These are phyloP conservation scores for Pseudopyrenochaeta lycopersici DNA, from an alignment of 2,329 filamentous ascomycete species.

Conservation along the genomic window DNA sequence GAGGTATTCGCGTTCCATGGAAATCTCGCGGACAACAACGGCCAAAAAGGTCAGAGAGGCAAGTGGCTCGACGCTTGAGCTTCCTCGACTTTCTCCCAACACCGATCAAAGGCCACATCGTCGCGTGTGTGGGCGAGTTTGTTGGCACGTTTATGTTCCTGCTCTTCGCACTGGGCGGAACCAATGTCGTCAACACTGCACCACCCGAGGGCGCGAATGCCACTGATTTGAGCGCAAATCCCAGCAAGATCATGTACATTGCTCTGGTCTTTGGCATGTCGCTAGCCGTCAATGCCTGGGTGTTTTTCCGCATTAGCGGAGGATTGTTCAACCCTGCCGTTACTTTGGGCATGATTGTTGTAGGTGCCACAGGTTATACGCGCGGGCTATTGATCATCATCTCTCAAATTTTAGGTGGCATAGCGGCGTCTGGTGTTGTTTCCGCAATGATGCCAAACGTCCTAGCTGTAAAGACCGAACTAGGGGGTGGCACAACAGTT, in stretches of 20 bases:
- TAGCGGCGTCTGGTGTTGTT: conserved; percentile 54
- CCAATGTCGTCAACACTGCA: conserved; percentile 48
- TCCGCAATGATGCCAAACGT: conserved; percentile 54
- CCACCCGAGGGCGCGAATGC: conserved; percentile 31
- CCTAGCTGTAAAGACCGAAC: conserved; percentile 54
- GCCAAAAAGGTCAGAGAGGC: conserved; percentile 3
- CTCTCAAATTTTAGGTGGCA: conserved; percentile 51
- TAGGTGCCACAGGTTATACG: neutral
- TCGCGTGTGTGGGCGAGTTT: conserved; percentile 48
- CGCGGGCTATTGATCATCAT: conserved; percentile 48
- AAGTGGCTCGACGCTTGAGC: conserved; percentile 6
- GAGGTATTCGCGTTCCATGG: conserved; percentile 13
- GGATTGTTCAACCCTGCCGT: conserved; percentile 53
- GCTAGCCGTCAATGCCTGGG: conserved; percentile 52
- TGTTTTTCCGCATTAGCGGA: conserved; percentile 51
- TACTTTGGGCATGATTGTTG: conserved; percentile 13
- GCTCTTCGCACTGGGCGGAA: conserved; percentile 52
- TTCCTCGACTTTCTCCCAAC: conserved; percentile 13
- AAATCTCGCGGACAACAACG: conserved; percentile 6
- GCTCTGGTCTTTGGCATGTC: conserved; percentile 49
- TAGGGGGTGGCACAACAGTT: conserved; percentile 52
- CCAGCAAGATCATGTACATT: conserved; percentile 47
- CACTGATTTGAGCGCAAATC: conserved; percentile 34
- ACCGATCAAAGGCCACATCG: conserved; percentile 22
- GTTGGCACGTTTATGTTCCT: conserved; percentile 53